These are phyloP conservation scores for Trametes villosa DNA, from an alignment of 768 basidiomycete genomes.

Conservation along the genomic window DNA sequence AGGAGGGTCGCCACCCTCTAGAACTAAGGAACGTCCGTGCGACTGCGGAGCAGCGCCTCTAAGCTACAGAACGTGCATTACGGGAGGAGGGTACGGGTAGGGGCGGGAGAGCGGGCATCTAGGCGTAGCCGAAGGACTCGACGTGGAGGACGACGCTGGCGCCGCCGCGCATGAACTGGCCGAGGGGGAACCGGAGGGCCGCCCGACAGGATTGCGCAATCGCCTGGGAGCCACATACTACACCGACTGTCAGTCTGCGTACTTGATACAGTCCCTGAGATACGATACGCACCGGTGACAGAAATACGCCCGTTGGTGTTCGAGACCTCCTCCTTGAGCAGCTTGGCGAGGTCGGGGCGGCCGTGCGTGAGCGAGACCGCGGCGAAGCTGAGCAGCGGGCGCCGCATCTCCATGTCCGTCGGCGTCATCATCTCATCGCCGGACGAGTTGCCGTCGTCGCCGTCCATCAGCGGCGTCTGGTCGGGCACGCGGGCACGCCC, in stretches of 20 bases:
- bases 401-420: slow-evolving; percentile 19
- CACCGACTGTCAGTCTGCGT: too few species aligned
- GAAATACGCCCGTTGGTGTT: slow-evolving; percentile 44
- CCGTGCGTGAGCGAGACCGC: slow-evolving; percentile 39
- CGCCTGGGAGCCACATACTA: slow-evolving; percentile 54
- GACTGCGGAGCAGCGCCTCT: too few species aligned
- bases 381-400: slow-evolving; percentile 30
- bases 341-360: slow-evolving; percentile 45
- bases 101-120: too few species aligned
- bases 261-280: too few species aligned
- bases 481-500: slow-evolving; percentile 20
- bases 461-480: slow-evolving; percentile 12
- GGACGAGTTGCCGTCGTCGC: slow-evolving; percentile 30
- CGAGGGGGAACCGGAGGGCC: slow-evolving; percentile 43
- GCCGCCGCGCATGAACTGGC: slow-evolving; percentile 43
- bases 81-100: too few species aligned
- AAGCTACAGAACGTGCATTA: too few species aligned
- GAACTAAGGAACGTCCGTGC: too few species aligned
- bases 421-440: slow-evolving; percentile 1
- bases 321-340: slow-evolving; percentile 44
- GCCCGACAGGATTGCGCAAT: slow-evolving; percentile 43
- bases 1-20: too few species aligned
- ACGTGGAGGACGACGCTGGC: slow-evolving; percentile 50
- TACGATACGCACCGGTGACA: slow-evolving; percentile 52
- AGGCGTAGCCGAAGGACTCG: slow-evolving; percentile 45